These are phyloP conservation scores for Pharnaceum exiguum DNA, from an alignment of 148 eudicot genomes.

Conservation along the genomic window DNA sequence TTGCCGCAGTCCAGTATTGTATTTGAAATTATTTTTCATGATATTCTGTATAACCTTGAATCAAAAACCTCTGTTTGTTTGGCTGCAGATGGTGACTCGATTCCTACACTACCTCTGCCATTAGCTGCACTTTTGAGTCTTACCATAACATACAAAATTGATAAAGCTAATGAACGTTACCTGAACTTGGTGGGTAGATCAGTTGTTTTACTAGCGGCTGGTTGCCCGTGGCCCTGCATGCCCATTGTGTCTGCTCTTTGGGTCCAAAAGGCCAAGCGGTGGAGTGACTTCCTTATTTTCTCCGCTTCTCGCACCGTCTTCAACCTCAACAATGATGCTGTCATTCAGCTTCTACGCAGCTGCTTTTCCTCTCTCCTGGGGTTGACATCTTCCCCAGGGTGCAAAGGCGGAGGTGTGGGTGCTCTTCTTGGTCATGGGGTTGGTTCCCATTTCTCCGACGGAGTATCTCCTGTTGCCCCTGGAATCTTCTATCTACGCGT, in stretches of 20 bases:
- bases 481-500: slow-evolving; percentile 79
- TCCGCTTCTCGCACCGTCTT: slow-evolving; percentile 83
- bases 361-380: slow-evolving; percentile 72
- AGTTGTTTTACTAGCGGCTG: slow-evolving; percentile 60
- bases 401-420: slow-evolving; percentile 66
- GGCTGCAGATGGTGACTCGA: slow-evolving; percentile 61
- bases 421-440: slow-evolving; percentile 91
- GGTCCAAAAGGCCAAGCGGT: slow-evolving; percentile 93
- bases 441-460: slow-evolving; percentile 59
- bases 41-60: background rate
- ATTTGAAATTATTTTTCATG: too few species aligned
- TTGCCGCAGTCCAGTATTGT: too few species aligned
- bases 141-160: slow-evolving; percentile 93
- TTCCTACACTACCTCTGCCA: slow-evolving; percentile 84
- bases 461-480: slow-evolving; percentile 86
- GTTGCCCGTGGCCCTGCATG: slow-evolving; percentile 99
- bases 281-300: slow-evolving; percentile 91
- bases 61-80: background rate
- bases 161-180: slow-evolving; percentile 60
- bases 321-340: slow-evolving; percentile 77
- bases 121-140: slow-evolving; percentile 90
- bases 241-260: slow-evolving; percentile 83
- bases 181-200: slow-evolving; percentile 75
- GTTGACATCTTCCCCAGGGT: slow-evolving; percentile 36
- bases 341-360: slow-evolving; percentile 73